Evolutionary conservation across 495 filamentous ascomycete genomes (phyloP).

Genomic region (Penicillium daleae): DNA sequence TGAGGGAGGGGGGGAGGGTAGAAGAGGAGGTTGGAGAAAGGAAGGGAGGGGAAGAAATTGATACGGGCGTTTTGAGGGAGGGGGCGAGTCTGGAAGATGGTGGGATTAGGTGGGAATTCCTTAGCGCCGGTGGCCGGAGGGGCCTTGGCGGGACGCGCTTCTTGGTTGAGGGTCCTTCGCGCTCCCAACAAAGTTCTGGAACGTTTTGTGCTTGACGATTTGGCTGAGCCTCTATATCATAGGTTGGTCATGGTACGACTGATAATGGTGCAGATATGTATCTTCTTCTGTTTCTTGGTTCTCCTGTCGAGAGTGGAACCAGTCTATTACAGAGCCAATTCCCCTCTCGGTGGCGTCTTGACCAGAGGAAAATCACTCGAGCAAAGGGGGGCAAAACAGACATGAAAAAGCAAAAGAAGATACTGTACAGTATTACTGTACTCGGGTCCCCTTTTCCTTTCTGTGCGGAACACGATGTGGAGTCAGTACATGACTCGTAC

Average conservation of each 20-base stretch:
- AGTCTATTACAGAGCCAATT: neutral
- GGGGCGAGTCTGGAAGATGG: slow-evolving; percentile 51
- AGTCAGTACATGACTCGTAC: neutral
- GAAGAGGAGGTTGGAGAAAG: slow-evolving; percentile 30
- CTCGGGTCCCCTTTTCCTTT: neutral
- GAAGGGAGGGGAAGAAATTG: slow-evolving; percentile 44
- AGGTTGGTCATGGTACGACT: neutral
- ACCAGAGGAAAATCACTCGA: slow-evolving; percentile 1
- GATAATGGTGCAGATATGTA: neutral
- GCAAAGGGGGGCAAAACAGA: slow-evolving; percentile 2
- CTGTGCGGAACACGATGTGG: neutral
- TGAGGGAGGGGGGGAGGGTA: slow-evolving; percentile 14
- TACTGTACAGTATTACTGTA: too few species aligned
- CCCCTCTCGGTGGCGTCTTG: slow-evolving; percentile 5
- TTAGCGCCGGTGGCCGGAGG: slow-evolving; percentile 54
- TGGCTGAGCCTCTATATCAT: neutral
- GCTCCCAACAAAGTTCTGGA: slow-evolving; percentile 44
- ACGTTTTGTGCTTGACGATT: neutral
- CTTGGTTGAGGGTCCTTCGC: slow-evolving; percentile 42
- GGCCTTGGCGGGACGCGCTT: slow-evolving; percentile 51
- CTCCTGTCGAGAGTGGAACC: neutral
- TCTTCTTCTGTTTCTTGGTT: neutral
- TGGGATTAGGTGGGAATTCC: slow-evolving; percentile 37
- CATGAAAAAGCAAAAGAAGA: neutral
- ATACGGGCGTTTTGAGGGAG: slow-evolving; percentile 39